Conservation (phyloP, 1,284 basidiomycete species). For the Thecaphora thlaspeos region DNA sequence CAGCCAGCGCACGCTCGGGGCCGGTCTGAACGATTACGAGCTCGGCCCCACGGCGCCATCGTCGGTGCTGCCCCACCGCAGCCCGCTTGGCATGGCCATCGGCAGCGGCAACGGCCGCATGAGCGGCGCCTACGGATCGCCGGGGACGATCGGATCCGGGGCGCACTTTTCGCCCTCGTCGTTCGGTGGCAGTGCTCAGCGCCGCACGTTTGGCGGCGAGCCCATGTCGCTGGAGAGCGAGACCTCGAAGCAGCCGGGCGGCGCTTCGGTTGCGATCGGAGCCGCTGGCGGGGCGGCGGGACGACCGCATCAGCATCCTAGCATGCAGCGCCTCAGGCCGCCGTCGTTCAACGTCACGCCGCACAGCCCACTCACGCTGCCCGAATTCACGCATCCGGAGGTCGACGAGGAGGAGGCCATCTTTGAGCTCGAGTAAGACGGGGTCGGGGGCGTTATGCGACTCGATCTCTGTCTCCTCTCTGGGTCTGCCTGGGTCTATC, state of each 20-base stretch:
- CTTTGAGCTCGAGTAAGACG: slow-evolving; percentile 54
- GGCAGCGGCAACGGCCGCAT: slow-evolving; percentile 1
- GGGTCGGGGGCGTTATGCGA: too few relatives aligned
- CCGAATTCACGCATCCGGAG: slow-evolving; percentile 39
- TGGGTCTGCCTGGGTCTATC: too few relatives aligned
- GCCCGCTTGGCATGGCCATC: slow-evolving; percentile 20
- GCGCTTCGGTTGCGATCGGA: slow-evolving; percentile 18
- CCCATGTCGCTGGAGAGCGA: background rate
- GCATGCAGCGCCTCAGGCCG: slow-evolving; percentile 24
- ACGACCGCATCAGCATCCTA: slow-evolving; percentile 22
- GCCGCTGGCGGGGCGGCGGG: slow-evolving; percentile 8
- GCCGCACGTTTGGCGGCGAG: slow-evolving; percentile 7
- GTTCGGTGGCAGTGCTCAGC: slow-evolving; percentile 22
- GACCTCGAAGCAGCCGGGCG: background rate
- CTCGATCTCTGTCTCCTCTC: too few relatives aligned
- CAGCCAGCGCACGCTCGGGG: slow-evolving; percentile 11
- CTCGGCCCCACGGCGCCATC: slow-evolving; percentile 47
- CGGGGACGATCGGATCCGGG: slow-evolving; percentile 8
- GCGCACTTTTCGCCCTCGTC: slow-evolving; percentile 24
- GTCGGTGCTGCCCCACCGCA: slow-evolving; percentile 30
- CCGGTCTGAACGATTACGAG: slow-evolving; percentile 23
- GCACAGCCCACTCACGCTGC: slow-evolving; percentile 33
- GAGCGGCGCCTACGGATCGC: slow-evolving; percentile 24
- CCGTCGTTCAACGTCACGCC: slow-evolving; percentile 19
- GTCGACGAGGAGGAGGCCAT: slow-evolving; percentile 51